Evolutionary conservation across 2,329 filamentous ascomycete species (phyloP), one percentile per base, ranked within the genome.

Genomic region (Xylaria digitata): DNA sequence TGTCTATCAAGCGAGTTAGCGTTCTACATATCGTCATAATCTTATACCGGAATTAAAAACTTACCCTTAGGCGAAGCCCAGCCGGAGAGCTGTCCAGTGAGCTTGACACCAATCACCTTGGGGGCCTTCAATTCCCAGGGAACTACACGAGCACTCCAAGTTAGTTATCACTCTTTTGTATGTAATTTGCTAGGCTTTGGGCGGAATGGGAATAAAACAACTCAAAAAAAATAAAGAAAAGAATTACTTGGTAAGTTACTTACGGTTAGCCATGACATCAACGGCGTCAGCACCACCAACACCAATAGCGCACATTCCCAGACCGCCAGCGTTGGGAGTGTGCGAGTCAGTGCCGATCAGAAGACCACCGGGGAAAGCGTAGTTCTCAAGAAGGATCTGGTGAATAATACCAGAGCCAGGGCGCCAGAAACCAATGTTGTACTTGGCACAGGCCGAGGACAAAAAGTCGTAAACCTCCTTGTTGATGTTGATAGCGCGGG

Each of bases 361-460:
- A 66, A 99, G 89, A 88, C 91, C 95, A 88, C 96, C 96, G 72
- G 96, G 96, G 91, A 98, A 98, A 81, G 94, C 94, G 82, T 98
- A 98, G 88, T 98, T 98, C 86, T 99, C 96, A 66, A 98, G 89
- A 71, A 98, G 84, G 79, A 98, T 98, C 87, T 98, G 96, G 86
- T 99, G 96, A 76, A 99, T 99, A 81, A 98, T 99, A 87, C 96
- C 96, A 80, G 95, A 97, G 76, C 96, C 96, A 72, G 96, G 96
- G 82, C 89, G 93, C 96, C 96, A 99, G 91, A 98, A 98, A 86
- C 96, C 96, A 81, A 98, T 98, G 88, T 98, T 95, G 88, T 98
- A 99, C 87, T 98, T 99, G 79, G 94, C 94, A 81, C 95, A 98
- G 73, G 95, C 92, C 71, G 90, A 90, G 69, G 94, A 89, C 79